phyloP scores from a whole-genome alignment of 2,329 filamentous ascomycete species.

The Thyridium curvatum region DNA sequence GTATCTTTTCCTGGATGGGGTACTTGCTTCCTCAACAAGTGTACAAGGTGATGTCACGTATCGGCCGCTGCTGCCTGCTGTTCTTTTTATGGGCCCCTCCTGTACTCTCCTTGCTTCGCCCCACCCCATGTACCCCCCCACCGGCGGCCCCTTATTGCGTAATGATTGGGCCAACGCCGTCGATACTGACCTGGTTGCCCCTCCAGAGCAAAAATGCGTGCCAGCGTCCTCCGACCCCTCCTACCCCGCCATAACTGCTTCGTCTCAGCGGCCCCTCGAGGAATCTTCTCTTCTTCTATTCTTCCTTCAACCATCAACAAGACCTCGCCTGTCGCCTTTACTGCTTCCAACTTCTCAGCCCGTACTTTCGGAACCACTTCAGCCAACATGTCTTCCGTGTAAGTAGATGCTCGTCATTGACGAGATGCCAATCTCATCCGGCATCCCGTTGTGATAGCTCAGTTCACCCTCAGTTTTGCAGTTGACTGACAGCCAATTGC shows the following conservation, averaged over 20 bases:
- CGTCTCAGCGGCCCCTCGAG: conserved; percentile 23
- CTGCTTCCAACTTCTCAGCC: conserved; percentile 20
- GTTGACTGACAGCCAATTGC: conserved; percentile 4
- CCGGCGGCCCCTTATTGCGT: background rate
- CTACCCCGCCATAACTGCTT: conserved; percentile 27
- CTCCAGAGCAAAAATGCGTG: conserved; percentile 15
- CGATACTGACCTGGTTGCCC: conserved; percentile 13
- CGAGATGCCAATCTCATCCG: conserved; percentile 5
- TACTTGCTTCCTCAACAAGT: no score
- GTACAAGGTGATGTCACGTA: no score
- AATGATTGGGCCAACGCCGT: conserved; percentile 12
- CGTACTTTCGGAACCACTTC: conserved; percentile 26
- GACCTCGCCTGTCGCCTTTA: conserved; percentile 25
- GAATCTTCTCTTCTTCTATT: conserved; percentile 22
- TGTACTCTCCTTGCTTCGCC: no score
- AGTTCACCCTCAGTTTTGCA: background rate
- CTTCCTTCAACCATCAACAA: conserved; percentile 17
- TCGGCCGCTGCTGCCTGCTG: no score
- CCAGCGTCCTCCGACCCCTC: conserved; percentile 29
- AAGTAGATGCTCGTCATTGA: conserved; percentile 29
- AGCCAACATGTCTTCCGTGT: conserved; percentile 72
- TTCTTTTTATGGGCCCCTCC: no score
- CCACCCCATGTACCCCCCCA: no score
- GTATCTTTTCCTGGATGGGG: no score
- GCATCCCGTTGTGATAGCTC: background rate